A percentile compares a stretch with the other conserved stretches of the same genome.
Evolutionary conservation across 768 basidiomycete genomes (phyloP).

Genomic region (Naematelia aurantialba): DNA sequence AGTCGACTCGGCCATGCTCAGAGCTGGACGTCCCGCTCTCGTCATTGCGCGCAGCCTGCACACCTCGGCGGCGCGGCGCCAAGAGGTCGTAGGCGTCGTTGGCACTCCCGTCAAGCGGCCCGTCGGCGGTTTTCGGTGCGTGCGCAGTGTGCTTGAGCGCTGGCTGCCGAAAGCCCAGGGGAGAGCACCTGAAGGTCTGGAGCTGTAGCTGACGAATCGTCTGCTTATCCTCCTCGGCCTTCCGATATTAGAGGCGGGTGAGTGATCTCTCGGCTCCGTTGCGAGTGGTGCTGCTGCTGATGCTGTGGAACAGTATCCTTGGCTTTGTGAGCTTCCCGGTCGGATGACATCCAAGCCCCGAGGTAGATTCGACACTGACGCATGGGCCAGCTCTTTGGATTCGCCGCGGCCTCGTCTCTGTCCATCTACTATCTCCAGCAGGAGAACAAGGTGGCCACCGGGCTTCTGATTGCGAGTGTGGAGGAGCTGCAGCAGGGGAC

Average conservation of each 20-base stretch:
- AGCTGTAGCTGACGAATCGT: not conserved
- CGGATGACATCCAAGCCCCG: not conserved
- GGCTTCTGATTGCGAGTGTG: slow-evolving; percentile 80
- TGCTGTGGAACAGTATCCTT: slow-evolving; percentile 8
- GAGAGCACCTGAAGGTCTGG: too few relatives aligned
- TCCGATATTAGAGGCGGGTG: slow-evolving; percentile 4
- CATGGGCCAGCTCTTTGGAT: slow-evolving; percentile 62
- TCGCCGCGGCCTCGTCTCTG: slow-evolving; percentile 79
- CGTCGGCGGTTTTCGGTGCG: slow-evolving; percentile 18
- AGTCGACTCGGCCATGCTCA: too few relatives aligned
- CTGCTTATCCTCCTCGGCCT: too few relatives aligned
- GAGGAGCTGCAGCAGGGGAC: slow-evolving; percentile 80
- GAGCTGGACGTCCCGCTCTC: not conserved
- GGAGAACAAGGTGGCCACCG: slow-evolving; percentile 83
- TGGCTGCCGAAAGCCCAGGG: too few relatives aligned
- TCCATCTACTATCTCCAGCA: slow-evolving; percentile 84
- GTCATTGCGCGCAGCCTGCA: not conserved
- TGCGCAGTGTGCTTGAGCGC: too few relatives aligned
- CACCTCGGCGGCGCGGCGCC: slow-evolving; percentile 4
- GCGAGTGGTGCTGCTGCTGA: not conserved
- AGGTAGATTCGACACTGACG: not conserved
- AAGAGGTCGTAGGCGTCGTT: slow-evolving; percentile 14
- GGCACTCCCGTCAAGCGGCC: slow-evolving; percentile 7
- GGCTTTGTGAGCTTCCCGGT: slow-evolving; percentile 14
- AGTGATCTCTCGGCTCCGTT: not conserved